Evolutionary conservation across 352 stramenopile genomes (phyloP).

Genomic region (Phytophthora multivora): DNA sequence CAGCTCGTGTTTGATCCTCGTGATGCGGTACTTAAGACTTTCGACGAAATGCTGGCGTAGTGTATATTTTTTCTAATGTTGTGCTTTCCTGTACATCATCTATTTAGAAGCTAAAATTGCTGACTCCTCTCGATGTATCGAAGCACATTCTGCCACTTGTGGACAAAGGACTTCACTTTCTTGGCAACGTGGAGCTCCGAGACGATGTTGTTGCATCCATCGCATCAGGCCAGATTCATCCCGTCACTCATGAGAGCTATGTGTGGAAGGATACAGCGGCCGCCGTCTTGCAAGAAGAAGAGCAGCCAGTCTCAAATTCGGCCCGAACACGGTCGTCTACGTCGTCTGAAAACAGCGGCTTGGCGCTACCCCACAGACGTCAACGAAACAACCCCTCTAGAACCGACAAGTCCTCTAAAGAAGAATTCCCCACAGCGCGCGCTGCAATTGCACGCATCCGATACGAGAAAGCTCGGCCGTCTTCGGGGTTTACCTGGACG

Average conservation of each 20-base stretch:
- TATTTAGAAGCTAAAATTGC: conserved; percentile 76
- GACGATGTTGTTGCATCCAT: conserved; percentile 62
- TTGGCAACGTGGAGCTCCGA: conserved; percentile 69
- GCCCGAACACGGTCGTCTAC: conserved; percentile 48
- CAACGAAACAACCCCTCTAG: conserved; percentile 2
- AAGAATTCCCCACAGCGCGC: background rate
- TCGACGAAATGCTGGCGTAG: background rate
- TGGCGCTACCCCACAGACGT: conserved; percentile 8
- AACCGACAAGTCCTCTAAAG: conserved; percentile 20
- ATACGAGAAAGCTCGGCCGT: conserved; percentile 47
- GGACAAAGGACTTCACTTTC: conserved; percentile 62
- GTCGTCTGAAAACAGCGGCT: conserved; percentile 59
- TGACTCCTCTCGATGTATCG: conserved; percentile 67
- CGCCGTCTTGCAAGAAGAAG: conserved; percentile 22
- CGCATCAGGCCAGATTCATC: conserved; percentile 63
- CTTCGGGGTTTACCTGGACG: conserved; percentile 54
- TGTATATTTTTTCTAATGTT: conserved; percentile 23
- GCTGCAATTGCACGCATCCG: conserved; percentile 5
- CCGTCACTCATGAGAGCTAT: conserved; percentile 74
- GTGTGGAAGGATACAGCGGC: conserved; percentile 59
- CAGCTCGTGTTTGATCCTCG: conserved; percentile 88
- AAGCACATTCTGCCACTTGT: conserved; percentile 59
- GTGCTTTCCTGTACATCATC: conserved; percentile 7
- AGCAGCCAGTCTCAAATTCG: conserved; percentile 10
- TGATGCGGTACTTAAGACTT: conserved; percentile 44